Percentiles rank a stretch among this genome's conserved stretches.
Conservation (phyloP, 768 basidiomycete species). For the Mycena crocata region DNA sequence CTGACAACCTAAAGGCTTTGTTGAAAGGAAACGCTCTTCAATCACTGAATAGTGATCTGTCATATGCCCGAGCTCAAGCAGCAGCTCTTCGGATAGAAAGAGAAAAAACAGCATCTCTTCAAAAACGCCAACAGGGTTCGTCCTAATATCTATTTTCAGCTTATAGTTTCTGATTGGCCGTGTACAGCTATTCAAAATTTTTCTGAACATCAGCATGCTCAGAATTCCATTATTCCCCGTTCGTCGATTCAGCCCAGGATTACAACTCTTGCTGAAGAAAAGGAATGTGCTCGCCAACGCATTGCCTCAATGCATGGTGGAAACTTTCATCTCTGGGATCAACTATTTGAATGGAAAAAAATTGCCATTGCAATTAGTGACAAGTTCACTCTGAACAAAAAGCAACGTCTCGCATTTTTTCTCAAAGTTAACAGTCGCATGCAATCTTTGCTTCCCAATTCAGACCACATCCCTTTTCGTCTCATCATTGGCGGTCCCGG, state of each 20-base stretch:
- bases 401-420: conserved; percentile 24
- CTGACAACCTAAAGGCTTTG: not conserved
- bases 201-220: no score
- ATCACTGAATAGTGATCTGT: not conserved
- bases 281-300: not conserved
- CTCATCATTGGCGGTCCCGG: conserved; percentile 36
- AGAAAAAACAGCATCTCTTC: conserved; percentile 1
- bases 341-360: conserved; percentile 11
- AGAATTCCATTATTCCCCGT: no score
- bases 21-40: not conserved
- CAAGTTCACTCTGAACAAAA: no score
- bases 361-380: conserved; percentile 14
- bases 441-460: not conserved
- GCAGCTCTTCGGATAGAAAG: conserved; percentile 6
- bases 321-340: not conserved
- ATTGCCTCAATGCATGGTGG: not conserved
- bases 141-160: no score
- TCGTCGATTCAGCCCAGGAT: not conserved
- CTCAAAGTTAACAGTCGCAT: conserved; percentile 17
- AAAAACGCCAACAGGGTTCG: no score
- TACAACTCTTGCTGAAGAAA: not conserved
- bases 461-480: conserved; percentile 22
- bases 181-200: no score
- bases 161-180: no score
- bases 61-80: not conserved